phyloP scores from a whole-genome alignment of 2,329 filamentous ascomycete genomes.

The Aspergillus sp. region DNA sequence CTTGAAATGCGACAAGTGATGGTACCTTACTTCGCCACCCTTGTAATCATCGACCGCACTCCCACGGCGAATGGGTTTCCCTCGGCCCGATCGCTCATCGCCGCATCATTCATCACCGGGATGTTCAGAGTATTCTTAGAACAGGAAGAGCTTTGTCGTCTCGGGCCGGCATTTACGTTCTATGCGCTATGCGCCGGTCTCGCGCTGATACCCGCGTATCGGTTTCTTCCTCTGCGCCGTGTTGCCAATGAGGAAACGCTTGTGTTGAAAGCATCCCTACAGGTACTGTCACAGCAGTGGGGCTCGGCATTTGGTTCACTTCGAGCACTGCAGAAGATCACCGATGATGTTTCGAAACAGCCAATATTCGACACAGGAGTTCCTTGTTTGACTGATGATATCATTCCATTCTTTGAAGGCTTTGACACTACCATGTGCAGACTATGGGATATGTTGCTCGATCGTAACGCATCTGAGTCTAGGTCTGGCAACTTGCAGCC shows the following conservation, averaged over 20 bases:
- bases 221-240: conserved; percentile 15
- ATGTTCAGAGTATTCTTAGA: conserved; percentile 30
- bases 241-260: not conserved
- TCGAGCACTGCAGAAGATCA: not conserved
- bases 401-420: no score
- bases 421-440: no score
- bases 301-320: not conserved
- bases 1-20: conserved; percentile 30
- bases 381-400: not conserved
- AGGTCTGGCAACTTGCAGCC: no score
- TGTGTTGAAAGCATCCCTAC: not conserved
- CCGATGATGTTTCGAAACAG: not conserved
- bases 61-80: not conserved
- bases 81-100: not conserved
- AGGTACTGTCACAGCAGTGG: not conserved
- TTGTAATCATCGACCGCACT: conserved; percentile 41
- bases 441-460: no score
- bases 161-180: conserved; percentile 43
- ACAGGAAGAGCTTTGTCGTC: conserved; percentile 39
- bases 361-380: not conserved
- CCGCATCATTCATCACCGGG: not conserved
- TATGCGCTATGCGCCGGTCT: conserved; percentile 42
- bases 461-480: no score
- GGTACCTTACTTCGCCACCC: conserved; percentile 38
- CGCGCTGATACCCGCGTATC: conserved; percentile 39